Base-by-base conservation (phyloP, 1,284 basidiomycete genomes). In the Austropuccinia psidii region DNA sequence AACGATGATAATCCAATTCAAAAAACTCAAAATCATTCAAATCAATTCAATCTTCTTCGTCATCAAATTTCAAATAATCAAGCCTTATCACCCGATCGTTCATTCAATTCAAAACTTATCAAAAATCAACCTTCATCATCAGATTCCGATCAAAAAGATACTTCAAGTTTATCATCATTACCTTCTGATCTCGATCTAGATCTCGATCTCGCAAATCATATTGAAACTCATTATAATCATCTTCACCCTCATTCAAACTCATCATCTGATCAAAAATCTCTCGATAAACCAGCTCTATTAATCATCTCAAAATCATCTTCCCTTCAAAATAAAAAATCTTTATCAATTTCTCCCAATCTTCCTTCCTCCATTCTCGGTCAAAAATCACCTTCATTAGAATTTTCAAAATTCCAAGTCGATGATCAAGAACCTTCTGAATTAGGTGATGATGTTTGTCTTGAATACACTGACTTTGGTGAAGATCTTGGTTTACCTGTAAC, bases 391-490 rank as follows among this genome's bases (percentile, higher is more conserved):
- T 49, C n/a, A n/a, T n/a, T n/a, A n/a, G n/a, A n/a, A n/a, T n/a
- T n/a, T n/a, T n/a, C n/a, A n/a, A n/a, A n/a, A n/a, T n/a, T n/a
- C n/a, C 41, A 11, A 45, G n/a, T 45, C 11, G 41, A 45, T 45
- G 61, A 64, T 19, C 29, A 55, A n/a, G 45, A 72, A 33, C 55
- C 69, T 21, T 72, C 69, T 2, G 69, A 72, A 49, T 50, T 72
- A 13, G 69, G 69, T 17, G 69, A 72, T 43, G 69, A 72, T 54
- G 69, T 72, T 11, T 72, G 57, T 62, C 43, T 72, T 7, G 69
- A 72, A 62, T 72, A 72, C 29, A 72, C 69, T 13, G 69, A 72
- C 24, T 72, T 72, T 52, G 69, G 58, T 33, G 39, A 72, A 45
- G 69, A 72, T 29, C 54, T 58, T 7, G 54, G 55, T n/a, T 47